phyloP scores from a whole-genome alignment of 495 filamentous ascomycete genomes.

The Penicillium atrosanguineum region DNA sequence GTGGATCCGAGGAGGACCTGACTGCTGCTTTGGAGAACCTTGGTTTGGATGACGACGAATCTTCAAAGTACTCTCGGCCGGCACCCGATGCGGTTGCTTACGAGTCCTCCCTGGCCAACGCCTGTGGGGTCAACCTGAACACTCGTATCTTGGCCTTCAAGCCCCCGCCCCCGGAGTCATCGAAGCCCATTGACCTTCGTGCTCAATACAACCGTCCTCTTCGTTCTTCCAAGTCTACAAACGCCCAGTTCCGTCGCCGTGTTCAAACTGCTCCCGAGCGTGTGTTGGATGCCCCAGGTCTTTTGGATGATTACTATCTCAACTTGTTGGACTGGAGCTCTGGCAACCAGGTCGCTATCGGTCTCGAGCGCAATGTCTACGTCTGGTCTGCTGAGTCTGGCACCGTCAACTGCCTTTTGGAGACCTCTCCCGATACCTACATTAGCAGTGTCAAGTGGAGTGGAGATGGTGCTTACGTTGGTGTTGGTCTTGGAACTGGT shows the following conservation, averaged over 20 bases:
- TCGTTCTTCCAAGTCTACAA: constrained; percentile 66
- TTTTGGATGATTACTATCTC: constrained; percentile 98
- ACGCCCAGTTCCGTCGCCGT: constrained; percentile 83
- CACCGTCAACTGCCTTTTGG: constrained; percentile 79
- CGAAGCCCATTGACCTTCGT: constrained; percentile 94
- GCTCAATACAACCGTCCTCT: constrained; percentile 97
- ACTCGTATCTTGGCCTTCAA: constrained; percentile 98
- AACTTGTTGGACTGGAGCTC: constrained; percentile 98
- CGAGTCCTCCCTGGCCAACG: constrained; percentile 84
- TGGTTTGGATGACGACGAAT: constrained; percentile 63
- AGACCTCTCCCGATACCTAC: constrained; percentile 86
- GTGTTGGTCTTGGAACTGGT: constrained; percentile 89
- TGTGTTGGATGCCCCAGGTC: constrained; percentile 92
- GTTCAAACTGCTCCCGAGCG: constrained; percentile 93
- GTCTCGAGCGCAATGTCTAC: constrained; percentile 93
- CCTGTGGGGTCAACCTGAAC: constrained; percentile 89
- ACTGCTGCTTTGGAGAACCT: constrained; percentile 76
- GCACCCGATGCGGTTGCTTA: constrained; percentile 87
- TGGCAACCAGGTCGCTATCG: constrained; percentile 96
- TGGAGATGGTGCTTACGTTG: constrained; percentile 92
- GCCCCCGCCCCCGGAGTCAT: constrained; percentile 92
- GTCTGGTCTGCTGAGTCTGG: constrained; percentile 98
- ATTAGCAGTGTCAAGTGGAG: constrained; percentile 99
- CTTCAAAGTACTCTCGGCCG: constrained; percentile 63
- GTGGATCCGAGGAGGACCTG: constrained; percentile 69